Percentiles rank a stretch among this genome's conserved stretches.
Evolutionary conservation across 2,329 filamentous ascomycete genomes (phyloP).

Genomic region (Coniochaeta hoffmannii): DNA sequence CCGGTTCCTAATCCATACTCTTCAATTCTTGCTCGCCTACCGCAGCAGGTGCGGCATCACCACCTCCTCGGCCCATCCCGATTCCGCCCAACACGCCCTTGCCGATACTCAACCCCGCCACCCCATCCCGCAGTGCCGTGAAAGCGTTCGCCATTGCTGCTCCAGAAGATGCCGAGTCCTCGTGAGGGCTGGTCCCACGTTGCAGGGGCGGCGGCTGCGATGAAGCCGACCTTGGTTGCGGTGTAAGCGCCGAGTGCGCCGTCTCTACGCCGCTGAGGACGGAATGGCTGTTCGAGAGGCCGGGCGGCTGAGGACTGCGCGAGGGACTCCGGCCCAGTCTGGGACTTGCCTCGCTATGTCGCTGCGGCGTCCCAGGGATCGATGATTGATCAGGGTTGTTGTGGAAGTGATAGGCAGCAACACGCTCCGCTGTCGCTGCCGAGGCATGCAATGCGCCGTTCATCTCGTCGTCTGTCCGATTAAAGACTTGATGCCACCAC

Average conservation of each 20-base stretch:
- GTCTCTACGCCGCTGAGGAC: conserved; percentile 54
- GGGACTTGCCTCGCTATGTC: conserved; percentile 19
- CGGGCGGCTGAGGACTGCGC: conserved; percentile 29
- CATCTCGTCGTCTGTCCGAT: conserved; percentile 85
- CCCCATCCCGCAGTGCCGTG: conserved; percentile 38
- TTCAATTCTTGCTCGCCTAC: conserved; percentile 15
- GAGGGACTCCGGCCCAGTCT: conserved; percentile 7
- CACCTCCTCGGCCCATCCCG: not conserved
- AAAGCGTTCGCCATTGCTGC: conserved; percentile 24
- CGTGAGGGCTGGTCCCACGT: conserved; percentile 38
- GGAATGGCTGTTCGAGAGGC: conserved; percentile 35
- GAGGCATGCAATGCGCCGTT: conserved; percentile 59
- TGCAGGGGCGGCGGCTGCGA: conserved; percentile 26
- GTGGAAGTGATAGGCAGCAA: conserved; percentile 19
- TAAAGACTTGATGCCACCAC: conserved; percentile 91
- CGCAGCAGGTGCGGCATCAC: not conserved
- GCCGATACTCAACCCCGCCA: conserved; percentile 40
- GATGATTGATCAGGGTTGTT: conserved; percentile 1
- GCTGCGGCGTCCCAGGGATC: conserved; percentile 33
- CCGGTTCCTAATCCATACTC: conserved; percentile 12
- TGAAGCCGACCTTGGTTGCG: conserved; percentile 15
- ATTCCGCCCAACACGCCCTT: conserved; percentile 25
- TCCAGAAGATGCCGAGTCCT: conserved; percentile 16
- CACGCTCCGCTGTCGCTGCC: conserved; percentile 38
- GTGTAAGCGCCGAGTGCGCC: conserved; percentile 43